Conservation (phyloP, 2,329 filamentous ascomycete genomes). For the Didymella pinodella region DNA sequence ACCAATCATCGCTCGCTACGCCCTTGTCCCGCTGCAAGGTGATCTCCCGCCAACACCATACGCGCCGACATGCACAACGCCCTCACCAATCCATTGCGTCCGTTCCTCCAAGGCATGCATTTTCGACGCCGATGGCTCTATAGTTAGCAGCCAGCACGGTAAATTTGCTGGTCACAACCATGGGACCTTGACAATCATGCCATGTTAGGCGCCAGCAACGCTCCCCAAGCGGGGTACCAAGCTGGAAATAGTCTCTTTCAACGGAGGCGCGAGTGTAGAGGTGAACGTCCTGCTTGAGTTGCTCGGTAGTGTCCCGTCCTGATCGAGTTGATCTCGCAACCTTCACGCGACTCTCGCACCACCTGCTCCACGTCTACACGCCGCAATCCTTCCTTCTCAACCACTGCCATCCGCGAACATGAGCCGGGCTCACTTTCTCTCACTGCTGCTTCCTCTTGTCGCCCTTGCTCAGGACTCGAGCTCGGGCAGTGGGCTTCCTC, state of each 20-base stretch:
- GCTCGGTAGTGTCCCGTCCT: conserved; percentile 28
- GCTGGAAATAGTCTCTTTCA: conserved; percentile 31
- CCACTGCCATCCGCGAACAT: conserved; percentile 32
- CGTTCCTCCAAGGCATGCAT: conserved; percentile 36
- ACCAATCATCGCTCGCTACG: conserved; percentile 35
- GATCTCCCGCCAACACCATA: conserved; percentile 44
- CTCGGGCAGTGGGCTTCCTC: conserved; percentile 31
- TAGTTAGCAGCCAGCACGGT: conserved; percentile 38
- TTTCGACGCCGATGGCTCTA: conserved; percentile 39
- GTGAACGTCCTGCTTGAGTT: conserved; percentile 35
- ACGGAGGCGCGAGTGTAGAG: conserved; percentile 47
- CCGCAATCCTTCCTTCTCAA: conserved; percentile 17
- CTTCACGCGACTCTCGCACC: conserved; percentile 43
- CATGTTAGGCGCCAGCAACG: conserved; percentile 42
- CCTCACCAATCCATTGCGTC: conserved; percentile 42
- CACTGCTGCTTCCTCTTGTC: conserved; percentile 39
- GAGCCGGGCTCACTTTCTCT: conserved; percentile 36
- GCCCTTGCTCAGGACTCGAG: conserved; percentile 39
- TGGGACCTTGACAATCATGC: conserved; percentile 32
- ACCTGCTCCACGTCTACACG: conserved; percentile 25
- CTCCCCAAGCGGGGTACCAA: conserved; percentile 40
- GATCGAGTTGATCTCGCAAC: conserved; percentile 41
- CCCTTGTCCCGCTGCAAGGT: conserved; percentile 40
- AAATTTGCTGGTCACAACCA: conserved; percentile 9
- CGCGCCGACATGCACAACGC: conserved; percentile 38